Evolutionary conservation across 176 grass and related monocot species (phyloP), one percentile per base, ranked within the genome.

Genomic region (Cenchrus purpureus): DNA sequence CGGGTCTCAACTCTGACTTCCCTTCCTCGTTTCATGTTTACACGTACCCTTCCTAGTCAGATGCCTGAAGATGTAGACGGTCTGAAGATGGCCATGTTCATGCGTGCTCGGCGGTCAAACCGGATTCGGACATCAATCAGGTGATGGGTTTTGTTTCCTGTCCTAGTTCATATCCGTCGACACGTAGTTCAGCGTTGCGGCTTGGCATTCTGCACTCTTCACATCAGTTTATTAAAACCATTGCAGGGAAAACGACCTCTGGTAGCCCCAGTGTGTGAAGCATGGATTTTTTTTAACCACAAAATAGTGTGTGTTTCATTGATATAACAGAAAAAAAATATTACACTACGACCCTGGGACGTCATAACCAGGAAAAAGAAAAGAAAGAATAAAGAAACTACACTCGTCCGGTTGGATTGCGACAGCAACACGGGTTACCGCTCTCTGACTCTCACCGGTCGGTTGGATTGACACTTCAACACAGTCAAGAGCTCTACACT

Each of bases 1-100:
- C 71, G 28, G 71, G 49, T 54, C 72, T 55, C 72, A 34, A 19
- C 1, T 55, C 72, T 74, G 49, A 74, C 72, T 52, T 54, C 8
- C 25, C 49, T 28, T 73, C 71, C 31, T 52, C 10, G 37, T 40
- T 51, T 8, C 7, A 74, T 65, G 63, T 7, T 65, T 11, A 65
- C 22, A 25, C 25, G 25, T 25, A 25, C 25, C 25, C 25, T 25
- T 25, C 25, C 25, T 25, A 13, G 71, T 32, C 48, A 29, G 34
- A 34, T 34, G 34, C 3, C 34, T 34, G 34, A 34, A 34, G 34
- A 34, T 25, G 25, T 25, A 25, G 25, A 25, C 25, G 25, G 25
- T 25, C 25, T 25, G 25, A 25, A 25, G 25, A 25, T 25, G 25
- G 25, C 25, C 25, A 25, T 25, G 25, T 25, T 25, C 25, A 25